Conservation (phyloP, 257 asterid species). For the Cordia subcordata region DNA sequence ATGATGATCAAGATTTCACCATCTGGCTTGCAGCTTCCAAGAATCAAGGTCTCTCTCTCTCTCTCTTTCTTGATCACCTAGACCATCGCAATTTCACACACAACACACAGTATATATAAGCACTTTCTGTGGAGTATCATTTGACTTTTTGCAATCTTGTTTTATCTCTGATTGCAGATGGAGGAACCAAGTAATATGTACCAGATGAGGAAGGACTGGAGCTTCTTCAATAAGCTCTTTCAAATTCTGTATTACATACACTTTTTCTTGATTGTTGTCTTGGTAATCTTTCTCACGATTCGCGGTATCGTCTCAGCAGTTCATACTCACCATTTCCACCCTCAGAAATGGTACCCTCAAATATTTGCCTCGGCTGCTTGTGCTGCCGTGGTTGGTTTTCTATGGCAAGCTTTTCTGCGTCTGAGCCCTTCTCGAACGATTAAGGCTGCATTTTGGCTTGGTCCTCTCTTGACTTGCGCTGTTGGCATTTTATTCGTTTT, state of each 20-base stretch:
- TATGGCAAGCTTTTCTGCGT: slow-evolving; percentile 37
- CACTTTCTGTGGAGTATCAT: background rate
- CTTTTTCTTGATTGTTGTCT: slow-evolving; percentile 23
- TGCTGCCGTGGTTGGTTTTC: slow-evolving; percentile 37
- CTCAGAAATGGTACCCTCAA: slow-evolving; percentile 34
- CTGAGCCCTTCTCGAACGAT: slow-evolving; percentile 35
- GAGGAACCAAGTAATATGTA: background rate
- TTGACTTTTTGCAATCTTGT: background rate
- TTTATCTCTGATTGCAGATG: background rate
- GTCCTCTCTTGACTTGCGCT: slow-evolving; percentile 50
- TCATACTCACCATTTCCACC: slow-evolving; percentile 23
- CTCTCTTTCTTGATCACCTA: slow-evolving; percentile 15
- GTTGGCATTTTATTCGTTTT: slow-evolving; percentile 40
- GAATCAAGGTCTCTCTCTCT: slow-evolving; percentile 24
- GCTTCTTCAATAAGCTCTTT: slow-evolving; percentile 28
- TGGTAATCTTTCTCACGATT: slow-evolving; percentile 31
- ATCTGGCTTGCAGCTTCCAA: slow-evolving; percentile 6
- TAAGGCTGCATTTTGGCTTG: slow-evolving; percentile 42
- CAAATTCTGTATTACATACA: slow-evolving; percentile 34
- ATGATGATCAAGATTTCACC: slow-evolving; percentile 16
- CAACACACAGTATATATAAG: too few relatives aligned
- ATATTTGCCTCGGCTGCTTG: slow-evolving; percentile 40
- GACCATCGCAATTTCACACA: too few relatives aligned
- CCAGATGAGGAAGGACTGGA: slow-evolving; percentile 22
- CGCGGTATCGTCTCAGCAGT: slow-evolving; percentile 28